A percentile compares a stretch with the other conserved stretches of the same genome.
These are phyloP conservation scores for Elongisporangium anandrum DNA, from an alignment of 352 stramenopile species.

Conservation along the genomic window DNA sequence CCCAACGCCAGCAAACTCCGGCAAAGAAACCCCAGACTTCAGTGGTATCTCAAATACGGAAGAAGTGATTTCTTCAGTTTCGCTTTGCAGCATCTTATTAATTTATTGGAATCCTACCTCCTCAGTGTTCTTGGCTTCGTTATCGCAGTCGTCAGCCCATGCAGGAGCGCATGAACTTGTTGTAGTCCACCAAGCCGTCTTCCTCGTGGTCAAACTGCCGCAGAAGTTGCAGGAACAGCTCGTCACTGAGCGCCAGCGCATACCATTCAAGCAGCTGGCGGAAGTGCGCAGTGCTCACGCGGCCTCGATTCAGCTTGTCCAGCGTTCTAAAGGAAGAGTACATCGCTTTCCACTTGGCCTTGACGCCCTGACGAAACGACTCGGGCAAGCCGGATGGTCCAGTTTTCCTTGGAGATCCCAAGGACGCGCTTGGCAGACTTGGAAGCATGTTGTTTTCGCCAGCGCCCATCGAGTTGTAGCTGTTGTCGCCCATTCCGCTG, in stretches of 20 bases:
- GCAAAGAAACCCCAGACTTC: neutral
- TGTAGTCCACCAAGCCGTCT: conserved; percentile 69
- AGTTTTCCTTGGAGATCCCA: conserved; percentile 1
- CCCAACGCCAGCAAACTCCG: neutral
- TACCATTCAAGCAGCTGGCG: conserved; percentile 77
- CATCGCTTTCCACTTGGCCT: conserved; percentile 68
- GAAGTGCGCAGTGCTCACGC: conserved; percentile 57
- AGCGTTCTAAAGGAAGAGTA: conserved; percentile 65
- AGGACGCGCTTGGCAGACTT: conserved; percentile 10
- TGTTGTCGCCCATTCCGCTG: conserved; percentile 38
- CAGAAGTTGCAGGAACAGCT: conserved; percentile 49
- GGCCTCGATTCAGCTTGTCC: conserved; percentile 47
- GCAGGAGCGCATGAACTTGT: conserved; percentile 66
- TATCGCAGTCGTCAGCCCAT: conserved; percentile 18
- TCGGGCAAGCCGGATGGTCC: conserved; percentile 19
- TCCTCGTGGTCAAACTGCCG: conserved; percentile 54
- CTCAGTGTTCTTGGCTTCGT: neutral
- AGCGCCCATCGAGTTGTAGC: neutral
- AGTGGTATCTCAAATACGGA: neutral
- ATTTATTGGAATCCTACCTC: neutral
- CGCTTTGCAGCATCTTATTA: neutral
- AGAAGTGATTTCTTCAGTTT: neutral
- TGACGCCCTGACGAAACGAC: conserved; percentile 39
- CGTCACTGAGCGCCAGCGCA: conserved; percentile 41
- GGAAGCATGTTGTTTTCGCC: conserved; percentile 16